Evolutionary conservation across 2,329 filamentous ascomycete genomes (phyloP), one percentile per base, ranked within the genome.

Genomic region (Rhynchosporium secalis): DNA sequence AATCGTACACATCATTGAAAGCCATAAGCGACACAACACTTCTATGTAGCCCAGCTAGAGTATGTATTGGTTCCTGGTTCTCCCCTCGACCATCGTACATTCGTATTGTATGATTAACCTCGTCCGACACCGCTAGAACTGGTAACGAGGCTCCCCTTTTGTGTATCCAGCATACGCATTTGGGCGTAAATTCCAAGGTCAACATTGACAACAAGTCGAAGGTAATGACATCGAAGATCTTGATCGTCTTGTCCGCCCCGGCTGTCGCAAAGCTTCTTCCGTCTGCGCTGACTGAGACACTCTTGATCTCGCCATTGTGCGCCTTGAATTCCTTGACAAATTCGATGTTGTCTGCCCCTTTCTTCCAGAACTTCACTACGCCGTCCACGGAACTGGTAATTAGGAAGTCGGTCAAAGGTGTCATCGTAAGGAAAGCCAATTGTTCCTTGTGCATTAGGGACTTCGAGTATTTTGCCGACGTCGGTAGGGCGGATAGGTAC

Each of bases 341-440:
- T 78, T 99, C 96, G 62, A 99, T 90, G 0, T 91, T 91, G 40
- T 91, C 87, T 1, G 86, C 88, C 67, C 90, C 85, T 79, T 99
- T 99, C 79, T 99, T 99, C 95, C 95, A 99, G 76, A 99, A 99
- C 76, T 99, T 99, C 70, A 98, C 94, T 0, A 94, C 89, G n/a
- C 96, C 96, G 74, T 99, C 95, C 48, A 91, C 79, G 0, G 95
- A 98, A 65, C 90, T 91, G 1, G 95, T 99, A 66, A 99, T 95
- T 43, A 99, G 81, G 74, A 99, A 99, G 70, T 98, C 95, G 63
- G 94, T 97, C 63, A 89, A 80, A 0, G 93, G 93, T 1, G 96
- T 96, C 75, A 96, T 87, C 12, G 88, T 96, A 66, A 91, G 85
- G 72, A 93, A 98, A 62, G 89, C 85, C 56, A 99, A 78, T 77